These are phyloP conservation scores for Panicum hallii DNA, from an alignment of 202 grass and related monocot species.

Conservation along the genomic window DNA sequence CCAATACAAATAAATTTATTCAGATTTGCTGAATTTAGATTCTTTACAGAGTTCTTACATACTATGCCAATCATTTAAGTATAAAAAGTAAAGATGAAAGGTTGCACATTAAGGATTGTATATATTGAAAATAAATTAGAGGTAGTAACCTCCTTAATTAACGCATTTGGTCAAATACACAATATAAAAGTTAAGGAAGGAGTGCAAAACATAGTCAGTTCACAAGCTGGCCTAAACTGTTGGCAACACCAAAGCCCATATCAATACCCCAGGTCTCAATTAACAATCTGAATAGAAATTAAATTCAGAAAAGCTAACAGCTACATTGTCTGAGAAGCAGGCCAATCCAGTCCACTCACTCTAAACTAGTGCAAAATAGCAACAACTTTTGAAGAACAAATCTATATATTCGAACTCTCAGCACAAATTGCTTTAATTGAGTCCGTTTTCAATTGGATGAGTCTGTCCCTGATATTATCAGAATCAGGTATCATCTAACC, in stretches of 20 bases:
- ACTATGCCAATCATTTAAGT: not conserved
- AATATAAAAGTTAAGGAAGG: not conserved
- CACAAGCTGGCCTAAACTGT: not conserved
- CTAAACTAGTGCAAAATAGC: not conserved
- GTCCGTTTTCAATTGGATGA: not conserved
- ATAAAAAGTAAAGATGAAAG: not conserved
- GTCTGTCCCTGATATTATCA: not conserved
- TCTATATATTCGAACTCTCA: not conserved
- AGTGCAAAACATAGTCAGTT: not conserved
- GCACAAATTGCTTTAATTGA: constrained; percentile 5
- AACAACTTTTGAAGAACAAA: not conserved
- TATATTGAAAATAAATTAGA: not conserved
- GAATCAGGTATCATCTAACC: not conserved
- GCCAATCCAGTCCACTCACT: not conserved
- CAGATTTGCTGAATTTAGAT: not conserved
- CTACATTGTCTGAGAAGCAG: not conserved
- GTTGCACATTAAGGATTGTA: not conserved
- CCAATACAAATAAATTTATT: not conserved
- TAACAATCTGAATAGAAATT: not conserved
- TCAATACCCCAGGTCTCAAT: not conserved
- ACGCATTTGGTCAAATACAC: not conserved
- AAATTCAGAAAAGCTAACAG: not conserved
- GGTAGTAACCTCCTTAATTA: not conserved
- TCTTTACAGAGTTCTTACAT: not conserved
- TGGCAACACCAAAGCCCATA: not conserved